Percentiles rank a stretch among this genome's conserved stretches.
Conservation (phyloP, 306 rosid genomes). For the Medicago arabica region DNA sequence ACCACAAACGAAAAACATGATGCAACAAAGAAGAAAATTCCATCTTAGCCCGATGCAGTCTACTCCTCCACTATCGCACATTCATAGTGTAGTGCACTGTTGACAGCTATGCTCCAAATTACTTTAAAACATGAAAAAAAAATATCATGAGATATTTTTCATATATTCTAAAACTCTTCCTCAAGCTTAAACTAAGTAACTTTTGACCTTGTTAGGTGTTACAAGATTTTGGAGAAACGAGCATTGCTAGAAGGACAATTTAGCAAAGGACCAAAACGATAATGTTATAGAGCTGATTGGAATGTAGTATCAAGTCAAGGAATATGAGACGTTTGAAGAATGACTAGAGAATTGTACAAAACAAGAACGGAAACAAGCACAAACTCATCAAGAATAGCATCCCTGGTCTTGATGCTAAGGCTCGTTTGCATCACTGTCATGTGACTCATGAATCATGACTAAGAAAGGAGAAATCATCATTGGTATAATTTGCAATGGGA, state of each 20-base stretch:
- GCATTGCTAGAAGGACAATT: not conserved
- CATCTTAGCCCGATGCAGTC: too few relatives aligned
- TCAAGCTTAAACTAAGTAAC: not conserved
- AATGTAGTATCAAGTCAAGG: not conserved
- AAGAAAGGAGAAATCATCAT: constrained; percentile 3
- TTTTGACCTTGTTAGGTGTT: not conserved
- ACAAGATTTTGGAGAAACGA: constrained; percentile 1
- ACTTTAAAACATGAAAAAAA: not conserved
- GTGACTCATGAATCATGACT: not conserved
- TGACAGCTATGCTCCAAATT: too few relatives aligned
- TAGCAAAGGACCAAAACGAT: not conserved
- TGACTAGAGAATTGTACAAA: not conserved
- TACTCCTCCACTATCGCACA: too few relatives aligned
- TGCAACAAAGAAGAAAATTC: too few relatives aligned
- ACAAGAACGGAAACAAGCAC: not conserved
- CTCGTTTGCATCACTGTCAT: not conserved
- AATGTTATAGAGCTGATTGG: not conserved
- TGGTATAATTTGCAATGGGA: not conserved
- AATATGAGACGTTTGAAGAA: not conserved
- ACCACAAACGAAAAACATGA: too few relatives aligned
- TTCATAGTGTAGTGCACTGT: too few relatives aligned
- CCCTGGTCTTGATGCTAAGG: too few relatives aligned
- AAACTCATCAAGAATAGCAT: constrained; percentile 3
- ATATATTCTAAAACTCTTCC: not conserved
- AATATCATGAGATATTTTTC: not conserved